phyloP scores from a whole-genome alignment of 2,329 filamentous ascomycete species.

The Fusarium abutilonis region DNA sequence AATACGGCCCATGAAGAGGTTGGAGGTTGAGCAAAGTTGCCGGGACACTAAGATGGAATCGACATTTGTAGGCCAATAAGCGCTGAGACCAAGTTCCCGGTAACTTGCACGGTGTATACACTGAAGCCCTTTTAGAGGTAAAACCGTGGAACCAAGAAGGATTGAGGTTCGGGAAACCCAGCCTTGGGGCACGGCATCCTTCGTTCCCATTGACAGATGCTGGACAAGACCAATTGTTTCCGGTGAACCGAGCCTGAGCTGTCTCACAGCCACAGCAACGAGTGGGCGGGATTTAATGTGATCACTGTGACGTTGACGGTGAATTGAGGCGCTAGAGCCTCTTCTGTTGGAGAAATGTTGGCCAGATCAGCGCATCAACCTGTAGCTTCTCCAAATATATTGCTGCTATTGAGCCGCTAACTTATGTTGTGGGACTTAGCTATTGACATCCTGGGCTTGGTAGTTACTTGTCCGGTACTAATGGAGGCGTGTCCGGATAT shows the following conservation, averaged over 20 bases:
- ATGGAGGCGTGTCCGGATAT: slow-evolving; percentile 4
- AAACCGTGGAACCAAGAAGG: background rate
- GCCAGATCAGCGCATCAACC: slow-evolving; percentile 29
- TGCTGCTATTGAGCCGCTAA: slow-evolving; percentile 21
- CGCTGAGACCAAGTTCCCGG: slow-evolving; percentile 1
- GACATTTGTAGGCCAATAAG: background rate
- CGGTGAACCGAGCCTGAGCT: slow-evolving; percentile 30
- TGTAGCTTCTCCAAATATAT: slow-evolving; percentile 15
- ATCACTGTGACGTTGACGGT: slow-evolving; percentile 42
- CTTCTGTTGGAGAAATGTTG: slow-evolving; percentile 15
- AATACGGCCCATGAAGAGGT: background rate
- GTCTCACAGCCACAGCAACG: slow-evolving; percentile 39
- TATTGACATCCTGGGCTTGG: slow-evolving; percentile 1
- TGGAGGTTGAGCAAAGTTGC: slow-evolving; percentile 2
- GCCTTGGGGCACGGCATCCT: background rate
- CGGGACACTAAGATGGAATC: background rate
- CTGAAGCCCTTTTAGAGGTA: slow-evolving; percentile 4
- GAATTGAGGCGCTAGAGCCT: slow-evolving; percentile 35
- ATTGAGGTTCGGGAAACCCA: background rate
- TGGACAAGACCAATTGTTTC: slow-evolving; percentile 18
- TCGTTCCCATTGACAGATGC: slow-evolving; percentile 1
- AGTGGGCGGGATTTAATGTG: slow-evolving; percentile 33
- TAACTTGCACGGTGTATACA: background rate
- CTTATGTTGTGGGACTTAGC: slow-evolving; percentile 5
- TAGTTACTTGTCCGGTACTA: slow-evolving; percentile 2